Evolutionary conservation across 768 basidiomycete species (phyloP).

Genomic region (Pleurotus salmoneostramineus): DNA sequence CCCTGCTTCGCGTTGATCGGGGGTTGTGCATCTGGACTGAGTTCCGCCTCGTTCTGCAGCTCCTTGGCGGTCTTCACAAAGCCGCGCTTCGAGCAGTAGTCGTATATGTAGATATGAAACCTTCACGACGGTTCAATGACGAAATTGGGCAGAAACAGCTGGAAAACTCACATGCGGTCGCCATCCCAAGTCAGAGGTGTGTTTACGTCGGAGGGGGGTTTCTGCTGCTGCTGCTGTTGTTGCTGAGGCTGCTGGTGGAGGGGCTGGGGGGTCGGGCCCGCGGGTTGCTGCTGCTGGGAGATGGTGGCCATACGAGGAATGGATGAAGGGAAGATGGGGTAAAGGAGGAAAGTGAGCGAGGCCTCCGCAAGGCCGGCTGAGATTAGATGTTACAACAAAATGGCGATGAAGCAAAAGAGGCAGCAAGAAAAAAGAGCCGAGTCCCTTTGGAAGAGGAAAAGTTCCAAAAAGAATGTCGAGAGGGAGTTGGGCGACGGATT

Average conservation of each 20-base stretch:
- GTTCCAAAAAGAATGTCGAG: background rate
- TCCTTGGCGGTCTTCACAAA: constrained; percentile 70
- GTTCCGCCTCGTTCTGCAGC: constrained; percentile 63
- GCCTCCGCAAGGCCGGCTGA: background rate
- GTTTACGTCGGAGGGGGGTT: constrained; percentile 15
- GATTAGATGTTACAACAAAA: background rate
- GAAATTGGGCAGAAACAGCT: constrained; percentile 7
- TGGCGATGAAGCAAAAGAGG: background rate
- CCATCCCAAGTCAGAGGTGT: constrained; percentile 69
- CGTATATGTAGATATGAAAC: constrained; percentile 89
- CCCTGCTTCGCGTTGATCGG: constrained; percentile 85
- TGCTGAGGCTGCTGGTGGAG: constrained; percentile 17
- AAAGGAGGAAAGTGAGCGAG: background rate
- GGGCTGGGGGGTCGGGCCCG: background rate
- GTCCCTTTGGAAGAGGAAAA: background rate
- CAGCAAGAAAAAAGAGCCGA: background rate
- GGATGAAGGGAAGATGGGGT: background rate
- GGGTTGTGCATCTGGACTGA: constrained; percentile 56
- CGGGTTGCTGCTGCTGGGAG: constrained; percentile 18
- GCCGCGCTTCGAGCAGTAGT: constrained; percentile 81
- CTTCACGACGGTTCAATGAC: constrained; percentile 28
- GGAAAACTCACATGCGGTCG: constrained; percentile 67
- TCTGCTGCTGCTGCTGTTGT: constrained; percentile 17
- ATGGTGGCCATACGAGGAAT: constrained; percentile 22
- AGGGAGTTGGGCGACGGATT: background rate